Base-by-base conservation (phyloP, 495 filamentous ascomycete species). In the Collariella sp. region DNA sequence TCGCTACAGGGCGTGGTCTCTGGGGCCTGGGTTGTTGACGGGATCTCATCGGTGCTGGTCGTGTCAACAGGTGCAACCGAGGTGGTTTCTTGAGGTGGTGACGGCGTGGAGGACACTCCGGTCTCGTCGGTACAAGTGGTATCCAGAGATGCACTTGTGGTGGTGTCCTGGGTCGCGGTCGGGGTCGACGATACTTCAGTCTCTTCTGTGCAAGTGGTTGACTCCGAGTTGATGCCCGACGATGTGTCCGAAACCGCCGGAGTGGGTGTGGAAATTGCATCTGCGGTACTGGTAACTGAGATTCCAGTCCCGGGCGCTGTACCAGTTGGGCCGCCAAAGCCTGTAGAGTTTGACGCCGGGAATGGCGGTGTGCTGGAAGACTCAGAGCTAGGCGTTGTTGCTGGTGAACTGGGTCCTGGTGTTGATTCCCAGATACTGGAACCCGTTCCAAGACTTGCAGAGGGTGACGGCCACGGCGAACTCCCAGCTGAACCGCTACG, bases 1-100 rank as follows among this genome's bases (percentile, higher is more conserved):
- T 60, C 57, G 34, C 56, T 60, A 44, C 59, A 56, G 10, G 59
- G 38, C 12, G 57, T 60, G 15, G 61, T 45, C 50, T 48, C 46
- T 9, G 54, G 52, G 12, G 23, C 31, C 5, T 47, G 45, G 4
- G 34, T 58, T 29, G 41, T 18, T 13, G 38, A 3, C 16, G 38
- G n/a, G 15, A 16, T 19, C 42, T 46, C 50, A 23, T 53, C 52
- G 13, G 53, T 60, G 38, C 60, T 60, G 7, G 60, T 63, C 18
- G 60, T 60, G 19, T 60, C 43, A 11, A 50, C 24, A 12, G 22
- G 44, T 10, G 15, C 33, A 24, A 39, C 45, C 33, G 16, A n/a
- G 51, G 23, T 16, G 34, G 19, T 6, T 26, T 6, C 4, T 19
- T 50, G 45, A 33, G 11, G n/a, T 33, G 33, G 52, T 15, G 15